Conservation (phyloP, 192 early-diverging fungal species). For the Podila minutissima region DNA sequence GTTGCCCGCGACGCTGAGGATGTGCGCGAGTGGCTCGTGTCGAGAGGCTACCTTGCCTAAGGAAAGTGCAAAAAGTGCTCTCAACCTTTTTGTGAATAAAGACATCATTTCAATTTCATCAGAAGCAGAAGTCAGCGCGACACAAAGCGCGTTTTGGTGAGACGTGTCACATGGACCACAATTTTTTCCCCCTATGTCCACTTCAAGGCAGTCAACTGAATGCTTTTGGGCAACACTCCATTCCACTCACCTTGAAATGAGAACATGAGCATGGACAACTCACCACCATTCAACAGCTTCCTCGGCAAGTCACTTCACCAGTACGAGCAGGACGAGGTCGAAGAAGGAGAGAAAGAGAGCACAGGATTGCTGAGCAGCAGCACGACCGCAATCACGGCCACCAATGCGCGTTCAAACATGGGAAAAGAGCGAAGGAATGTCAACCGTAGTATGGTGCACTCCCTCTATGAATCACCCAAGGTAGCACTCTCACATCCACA, state of each 20-base stretch:
- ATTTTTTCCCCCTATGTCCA: not conserved
- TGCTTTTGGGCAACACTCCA: not conserved
- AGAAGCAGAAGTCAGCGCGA: not conserved
- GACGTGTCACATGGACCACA: too few relatives aligned
- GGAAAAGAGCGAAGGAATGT: slow-evolving; percentile 10
- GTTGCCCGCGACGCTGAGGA: slow-evolving; percentile 64
- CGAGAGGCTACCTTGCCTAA: slow-evolving; percentile 41
- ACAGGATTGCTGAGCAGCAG: not conserved
- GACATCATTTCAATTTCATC: not conserved
- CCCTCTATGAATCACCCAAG: slow-evolving; percentile 31
- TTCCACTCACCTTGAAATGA: not conserved
- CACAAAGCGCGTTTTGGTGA: not conserved
- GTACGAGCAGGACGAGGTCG: not conserved
- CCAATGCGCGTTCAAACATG: not conserved
- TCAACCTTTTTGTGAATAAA: not conserved
- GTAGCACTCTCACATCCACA: not conserved
- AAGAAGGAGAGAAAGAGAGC: not conserved
- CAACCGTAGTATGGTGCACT: slow-evolving; percentile 27
- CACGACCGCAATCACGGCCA: not conserved
- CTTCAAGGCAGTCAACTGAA: not conserved
- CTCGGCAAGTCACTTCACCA: not conserved
- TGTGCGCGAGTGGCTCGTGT: slow-evolving; percentile 57
- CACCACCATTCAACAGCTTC: not conserved
- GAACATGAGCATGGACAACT: not conserved
- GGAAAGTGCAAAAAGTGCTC: too few relatives aligned